Conservation (phyloP, 176 grass and related monocot genomes). For the Bonia amplexicaulis region DNA sequence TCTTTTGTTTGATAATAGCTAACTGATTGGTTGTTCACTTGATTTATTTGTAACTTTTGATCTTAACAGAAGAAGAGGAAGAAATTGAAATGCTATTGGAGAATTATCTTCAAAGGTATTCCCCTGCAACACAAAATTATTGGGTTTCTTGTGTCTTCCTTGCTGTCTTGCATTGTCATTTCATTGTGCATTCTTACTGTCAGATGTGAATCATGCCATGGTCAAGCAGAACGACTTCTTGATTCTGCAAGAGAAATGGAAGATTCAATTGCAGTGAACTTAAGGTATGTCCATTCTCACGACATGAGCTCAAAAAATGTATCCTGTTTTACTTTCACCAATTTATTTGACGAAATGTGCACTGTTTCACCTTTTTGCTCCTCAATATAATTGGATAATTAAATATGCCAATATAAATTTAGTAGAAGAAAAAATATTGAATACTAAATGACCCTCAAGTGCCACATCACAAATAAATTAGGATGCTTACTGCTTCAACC, state of each 20-base stretch:
- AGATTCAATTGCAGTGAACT: slow-evolving; percentile 96
- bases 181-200: slow-evolving; percentile 22
- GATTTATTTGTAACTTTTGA: slow-evolving; percentile 17
- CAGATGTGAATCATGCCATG: slow-evolving; percentile 97
- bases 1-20: slow-evolving; percentile 7
- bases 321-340: not conserved
- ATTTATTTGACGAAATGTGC: not conserved
- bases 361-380: not conserved
- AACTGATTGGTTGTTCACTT: slow-evolving; percentile 8
- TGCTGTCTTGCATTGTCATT: not conserved
- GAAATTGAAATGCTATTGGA: slow-evolving; percentile 99
- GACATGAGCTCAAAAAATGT: not conserved
- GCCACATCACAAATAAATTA: not conserved
- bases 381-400: not conserved
- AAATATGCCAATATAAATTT: not conserved
- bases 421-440: not conserved
- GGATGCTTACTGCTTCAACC: not conserved
- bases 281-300: slow-evolving; percentile 56
- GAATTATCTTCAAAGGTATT: slow-evolving; percentile 96
- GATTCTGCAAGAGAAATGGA: slow-evolving; percentile 99
- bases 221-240: slow-evolving; percentile 96
- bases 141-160: slow-evolving; percentile 8
- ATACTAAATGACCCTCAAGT: not conserved
- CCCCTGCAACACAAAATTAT: slow-evolving; percentile 1
- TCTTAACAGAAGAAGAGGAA: slow-evolving; percentile 92